Evolutionary conservation across 345 rosid genomes (phyloP).

Genomic region (Rubroshorea leprosula): DNA sequence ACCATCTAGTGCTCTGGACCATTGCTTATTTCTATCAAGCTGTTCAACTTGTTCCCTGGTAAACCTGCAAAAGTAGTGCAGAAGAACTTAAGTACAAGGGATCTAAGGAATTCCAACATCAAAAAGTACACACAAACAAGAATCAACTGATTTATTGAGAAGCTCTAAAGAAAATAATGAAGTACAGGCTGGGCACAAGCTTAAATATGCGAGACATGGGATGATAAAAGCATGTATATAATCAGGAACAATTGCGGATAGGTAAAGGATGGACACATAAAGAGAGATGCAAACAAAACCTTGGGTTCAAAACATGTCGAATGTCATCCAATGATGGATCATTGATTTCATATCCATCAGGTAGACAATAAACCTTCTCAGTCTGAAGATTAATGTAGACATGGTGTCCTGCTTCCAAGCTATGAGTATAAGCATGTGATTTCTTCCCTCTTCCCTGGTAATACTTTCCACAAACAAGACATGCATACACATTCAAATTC

Average conservation of each 20-base stretch:
- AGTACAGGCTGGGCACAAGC: neutral
- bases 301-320: constrained; percentile 86
- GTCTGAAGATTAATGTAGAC: constrained; percentile 86
- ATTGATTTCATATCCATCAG: constrained; percentile 94
- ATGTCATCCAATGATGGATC: constrained; percentile 96
- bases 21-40: constrained; percentile 79
- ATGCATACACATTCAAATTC: constrained; percentile 86
- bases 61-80: constrained; percentile 47
- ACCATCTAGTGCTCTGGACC: constrained; percentile 99
- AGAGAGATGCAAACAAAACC: constrained; percentile 27
- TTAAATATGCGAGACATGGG: neutral
- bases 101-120: neutral
- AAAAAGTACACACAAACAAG: neutral
- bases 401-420: constrained; percentile 96
- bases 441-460: constrained; percentile 95
- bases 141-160: neutral
- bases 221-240: neutral
- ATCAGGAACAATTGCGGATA: neutral
- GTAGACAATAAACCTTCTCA: constrained; percentile 92
- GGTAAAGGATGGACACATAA: neutral
- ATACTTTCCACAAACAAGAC: constrained; percentile 94
- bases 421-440: constrained; percentile 96
- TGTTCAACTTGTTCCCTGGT: constrained; percentile 70
- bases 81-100: constrained; percentile 1
- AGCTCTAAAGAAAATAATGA: neutral